Base-by-base conservation (phyloP, 768 basidiomycete species). In the Macrocybe gigantea region DNA sequence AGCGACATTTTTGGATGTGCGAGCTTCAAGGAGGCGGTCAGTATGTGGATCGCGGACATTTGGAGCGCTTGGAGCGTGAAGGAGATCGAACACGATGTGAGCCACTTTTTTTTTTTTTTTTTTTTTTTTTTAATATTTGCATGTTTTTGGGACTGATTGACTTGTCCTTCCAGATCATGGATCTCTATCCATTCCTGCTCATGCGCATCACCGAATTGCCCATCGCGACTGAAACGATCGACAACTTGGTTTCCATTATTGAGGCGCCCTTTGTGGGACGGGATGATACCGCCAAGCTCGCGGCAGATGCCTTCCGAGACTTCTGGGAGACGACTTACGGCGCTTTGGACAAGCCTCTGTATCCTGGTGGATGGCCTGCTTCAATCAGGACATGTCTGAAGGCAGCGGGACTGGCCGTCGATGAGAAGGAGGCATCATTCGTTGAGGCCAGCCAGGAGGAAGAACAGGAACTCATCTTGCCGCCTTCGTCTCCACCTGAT, bases 21-120 rank as follows among this genome's bases (percentile, higher is more conserved):
- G 22, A 22, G 22, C 22, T 48, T 80, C 10, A 74, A 80, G 52
- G 82, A 80, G 1, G 79, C 82, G 7, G 43, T 86, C 22, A 59
- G 67, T 37, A 53, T 71, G 10, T 90, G 88, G 88, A 59, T 89
- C 31, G 70, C 74, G 13, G 88, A 91, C 61, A 77, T 81, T 43
- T 65, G 63, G 38, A 56, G 59, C 15, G 65, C 69, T 6, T 78
- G 84, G 62, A 66, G 67, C 9, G 66, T 66, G 31, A 73, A 76
- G 22, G 81, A 85, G 44, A 77, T 87, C 49, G 64, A 65, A 12
- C 70, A 78, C 52, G 83, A 86, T 59, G 81, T 84, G 54, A 47
- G 77, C 68, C 35, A 10, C 7, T 11, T 41, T 22, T 33, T 42
- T 55, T n/a, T 39, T 49, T 44, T 41, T 41, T 54, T 15, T 31